Conservation (phyloP, 2,329 filamentous ascomycete species). For the Neophaeococcomyces mojaviensis region DNA sequence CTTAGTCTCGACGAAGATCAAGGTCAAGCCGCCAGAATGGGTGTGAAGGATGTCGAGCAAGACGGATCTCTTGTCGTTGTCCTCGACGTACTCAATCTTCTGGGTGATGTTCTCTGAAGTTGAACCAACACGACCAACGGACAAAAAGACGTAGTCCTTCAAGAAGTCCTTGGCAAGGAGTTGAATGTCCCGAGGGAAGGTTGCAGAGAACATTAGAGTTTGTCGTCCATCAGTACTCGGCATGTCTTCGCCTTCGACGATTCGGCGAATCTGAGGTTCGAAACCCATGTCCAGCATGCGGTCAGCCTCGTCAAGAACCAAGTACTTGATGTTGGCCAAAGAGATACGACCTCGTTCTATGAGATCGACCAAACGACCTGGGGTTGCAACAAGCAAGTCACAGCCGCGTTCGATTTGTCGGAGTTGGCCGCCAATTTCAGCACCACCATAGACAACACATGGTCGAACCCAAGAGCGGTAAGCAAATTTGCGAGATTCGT, state of each 20-base stretch:
- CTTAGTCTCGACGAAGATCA: slow-evolving; percentile 99
- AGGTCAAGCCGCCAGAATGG: slow-evolving; percentile 76
- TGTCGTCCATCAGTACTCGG: slow-evolving; percentile 74
- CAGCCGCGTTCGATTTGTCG: slow-evolving; percentile 97
- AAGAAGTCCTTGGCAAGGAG: slow-evolving; percentile 98
- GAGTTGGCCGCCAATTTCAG: slow-evolving; percentile 95
- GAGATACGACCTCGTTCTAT: slow-evolving; percentile 98
- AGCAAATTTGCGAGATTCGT: slow-evolving; percentile 94
- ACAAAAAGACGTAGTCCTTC: slow-evolving; percentile 98
- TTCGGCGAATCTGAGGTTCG: slow-evolving; percentile 97
- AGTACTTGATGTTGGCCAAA: slow-evolving; percentile 96
- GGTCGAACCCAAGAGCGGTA: slow-evolving; percentile 99
- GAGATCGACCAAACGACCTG: slow-evolving; percentile 92
- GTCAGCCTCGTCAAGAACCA: slow-evolving; percentile 97
- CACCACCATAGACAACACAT: slow-evolving; percentile 97
- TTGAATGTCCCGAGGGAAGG: slow-evolving; percentile 97
- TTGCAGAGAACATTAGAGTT: slow-evolving; percentile 99
- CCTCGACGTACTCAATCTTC: slow-evolving; percentile 96
- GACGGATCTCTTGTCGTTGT: slow-evolving; percentile 94
- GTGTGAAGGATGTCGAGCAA: slow-evolving; percentile 96
- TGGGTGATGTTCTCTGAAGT: slow-evolving; percentile 99
- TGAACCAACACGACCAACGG: slow-evolving; percentile 94
- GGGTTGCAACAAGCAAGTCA: slow-evolving; percentile 92
- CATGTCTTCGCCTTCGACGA: slow-evolving; percentile 98
- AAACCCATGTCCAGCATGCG: slow-evolving; percentile 99